Percentiles rank a stretch among this genome's conserved stretches.
Conservation (phyloP, 1,139 yeast species). For the Kodamaea sp. region DNA sequence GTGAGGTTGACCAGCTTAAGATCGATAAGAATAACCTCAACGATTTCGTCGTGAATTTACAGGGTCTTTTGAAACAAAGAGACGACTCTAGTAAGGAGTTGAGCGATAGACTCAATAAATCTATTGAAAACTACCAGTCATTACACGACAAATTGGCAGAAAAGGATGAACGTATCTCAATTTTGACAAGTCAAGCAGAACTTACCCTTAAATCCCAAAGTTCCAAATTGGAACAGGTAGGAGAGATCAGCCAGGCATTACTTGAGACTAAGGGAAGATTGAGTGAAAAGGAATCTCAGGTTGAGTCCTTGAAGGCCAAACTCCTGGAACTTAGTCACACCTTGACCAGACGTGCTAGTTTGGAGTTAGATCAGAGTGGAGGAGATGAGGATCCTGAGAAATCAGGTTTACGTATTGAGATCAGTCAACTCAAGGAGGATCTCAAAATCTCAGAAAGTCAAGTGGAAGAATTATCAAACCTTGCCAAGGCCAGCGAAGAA, state of each 20-base stretch:
- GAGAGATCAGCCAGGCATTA: conserved; percentile 47
- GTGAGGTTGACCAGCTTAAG: conserved; percentile 54
- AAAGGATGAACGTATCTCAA: conserved; percentile 50
- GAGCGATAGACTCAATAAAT: conserved; percentile 49
- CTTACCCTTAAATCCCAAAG: conserved; percentile 65
- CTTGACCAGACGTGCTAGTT: conserved; percentile 10
- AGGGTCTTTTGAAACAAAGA: conserved; percentile 62
- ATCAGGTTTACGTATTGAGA: conserved; percentile 23
- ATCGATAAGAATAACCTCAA: conserved; percentile 64
- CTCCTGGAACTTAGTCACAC: conserved; percentile 19
- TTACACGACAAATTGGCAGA: conserved; percentile 53
- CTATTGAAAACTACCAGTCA: conserved; percentile 53
- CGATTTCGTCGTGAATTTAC: conserved; percentile 62
- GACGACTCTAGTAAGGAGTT: conserved; percentile 54
- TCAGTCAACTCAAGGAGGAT: conserved; percentile 38
- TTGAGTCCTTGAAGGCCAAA: conserved; percentile 25
- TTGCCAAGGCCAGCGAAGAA: conserved; percentile 45
- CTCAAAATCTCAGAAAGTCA: conserved; percentile 40
- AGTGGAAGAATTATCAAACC: conserved; percentile 37
- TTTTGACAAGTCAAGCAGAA: conserved; percentile 52
- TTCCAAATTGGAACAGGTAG: conserved; percentile 61
- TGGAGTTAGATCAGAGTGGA: not conserved
- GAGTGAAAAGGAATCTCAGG: conserved; percentile 28
- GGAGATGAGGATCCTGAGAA: conserved; percentile 10
- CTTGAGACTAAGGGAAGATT: conserved; percentile 43